These are phyloP conservation scores for Fusarium beomiforme DNA, from an alignment of 2,329 filamentous ascomycete species.

Conservation along the genomic window DNA sequence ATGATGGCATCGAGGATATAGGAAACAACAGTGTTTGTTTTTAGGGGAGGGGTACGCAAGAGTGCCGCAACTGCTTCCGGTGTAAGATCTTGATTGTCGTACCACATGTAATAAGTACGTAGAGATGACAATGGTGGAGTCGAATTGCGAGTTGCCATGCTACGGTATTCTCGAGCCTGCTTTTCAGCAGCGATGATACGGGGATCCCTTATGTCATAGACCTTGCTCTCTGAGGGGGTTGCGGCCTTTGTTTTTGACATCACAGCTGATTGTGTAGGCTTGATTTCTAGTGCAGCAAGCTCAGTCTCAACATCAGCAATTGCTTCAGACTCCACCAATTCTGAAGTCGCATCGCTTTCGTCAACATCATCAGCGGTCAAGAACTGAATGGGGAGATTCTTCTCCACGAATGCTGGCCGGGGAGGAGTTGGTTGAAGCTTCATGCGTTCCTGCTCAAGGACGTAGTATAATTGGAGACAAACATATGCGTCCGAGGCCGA, in stretches of 20 bases:
- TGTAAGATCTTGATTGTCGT: conserved; percentile 59
- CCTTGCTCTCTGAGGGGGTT: not conserved
- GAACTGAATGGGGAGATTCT: conserved; percentile 69
- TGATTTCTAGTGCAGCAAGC: not conserved
- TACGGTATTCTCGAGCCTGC: conserved; percentile 50
- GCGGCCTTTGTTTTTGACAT: not conserved
- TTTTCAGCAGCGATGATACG: conserved; percentile 57
- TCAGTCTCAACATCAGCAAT: conserved; percentile 21
- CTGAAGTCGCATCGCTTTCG: conserved; percentile 47
- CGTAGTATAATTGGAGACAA: conserved; percentile 75
- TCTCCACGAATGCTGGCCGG: conserved; percentile 74
- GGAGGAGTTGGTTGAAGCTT: conserved; percentile 76
- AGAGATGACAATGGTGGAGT: conserved; percentile 51
- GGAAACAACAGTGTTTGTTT: conserved; percentile 61
- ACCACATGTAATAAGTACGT: conserved; percentile 73
- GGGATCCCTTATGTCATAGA: conserved; percentile 45
- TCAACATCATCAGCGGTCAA: conserved; percentile 43
- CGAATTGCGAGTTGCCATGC: conserved; percentile 37
- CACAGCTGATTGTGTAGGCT: not conserved
- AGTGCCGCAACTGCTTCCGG: conserved; percentile 62
- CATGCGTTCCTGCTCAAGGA: conserved; percentile 74
- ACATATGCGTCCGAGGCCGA: conserved; percentile 88
- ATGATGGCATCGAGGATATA: conserved; percentile 69
- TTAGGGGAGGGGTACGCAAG: conserved; percentile 69
- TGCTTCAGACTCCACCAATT: conserved; percentile 37